Base-by-base conservation (phyloP, 805 yeast genomes). In the Metschnikowia borealis region DNA sequence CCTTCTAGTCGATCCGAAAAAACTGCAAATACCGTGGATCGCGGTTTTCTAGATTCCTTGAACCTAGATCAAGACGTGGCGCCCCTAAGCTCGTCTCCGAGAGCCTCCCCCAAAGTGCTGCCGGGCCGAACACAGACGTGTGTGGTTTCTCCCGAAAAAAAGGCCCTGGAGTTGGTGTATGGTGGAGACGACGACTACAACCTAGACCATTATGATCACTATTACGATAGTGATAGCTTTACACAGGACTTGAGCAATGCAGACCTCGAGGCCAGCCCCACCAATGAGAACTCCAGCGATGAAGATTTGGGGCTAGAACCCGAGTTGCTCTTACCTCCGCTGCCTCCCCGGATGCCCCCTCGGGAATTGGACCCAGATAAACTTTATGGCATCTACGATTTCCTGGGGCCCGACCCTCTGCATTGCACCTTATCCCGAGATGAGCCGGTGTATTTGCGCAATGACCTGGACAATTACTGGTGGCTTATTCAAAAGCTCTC, bases 401-500 rank as follows among this genome's bases (percentile, higher is more conserved):
- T 94, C 60, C 78, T 77, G 46, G 98, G 97, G 1, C 96, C 96
- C 5, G 97, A 90, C 62, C 90, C 92, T 4, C 89, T 94, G 42
- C 99, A 92, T 68, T 86, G 96, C 57, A 82, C 85, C 51, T 75
- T 92, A 10, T 65, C 71, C 18, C 82, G 89, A 56, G 91, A 92
- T 62, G 96, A 89, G 60, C 84, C 95, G 1, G 92, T 95, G 55
- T 73, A 80, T 40, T 70, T 94, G 17, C 70, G 94, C 34, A 90
- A 89, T 62, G 99, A 94, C 62, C 84, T 87, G 44, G 97, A 94
- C 68, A 80, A 88, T 53, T 94, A 94, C 69, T 94, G 99, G 99
- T 94, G 99, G 98, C 73, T 92, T 10, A 92, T 94, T 29, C 66
- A 72, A 29, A 76, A 79, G 51, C 50, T 71, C 43, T 62, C 66